Base-by-base conservation (phyloP, 768 basidiomycete species). In the Hemileccinum rubropunctum region DNA sequence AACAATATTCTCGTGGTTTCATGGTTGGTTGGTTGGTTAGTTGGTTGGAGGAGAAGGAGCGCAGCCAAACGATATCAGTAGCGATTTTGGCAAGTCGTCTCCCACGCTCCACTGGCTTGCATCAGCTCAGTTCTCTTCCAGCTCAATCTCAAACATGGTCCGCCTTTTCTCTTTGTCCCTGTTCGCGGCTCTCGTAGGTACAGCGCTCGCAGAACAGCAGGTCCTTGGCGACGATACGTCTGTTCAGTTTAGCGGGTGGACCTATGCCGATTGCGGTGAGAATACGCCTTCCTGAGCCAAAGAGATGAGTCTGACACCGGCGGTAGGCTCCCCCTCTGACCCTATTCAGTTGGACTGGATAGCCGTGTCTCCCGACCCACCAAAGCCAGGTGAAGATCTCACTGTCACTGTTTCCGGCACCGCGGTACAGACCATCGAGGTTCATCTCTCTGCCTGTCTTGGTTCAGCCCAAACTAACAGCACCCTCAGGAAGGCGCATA, bases 1-100 rank as follows among this genome's bases (percentile, higher is more conserved):
- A 97, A 63, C 93, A 97, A 64, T 93, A 95, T 42, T 91, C 85
- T 72, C 90, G 81, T 44, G 84, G 71, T 66, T 84, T 88, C 86
- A 88, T 86, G 63, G 28, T 49, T n/a, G n/a, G n/a, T n/a, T n/a
- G n/a, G n/a, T n/a, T n/a, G n/a, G n/a, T n/a, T n/a, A n/a, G n/a
- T n/a, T 41, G 26, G 43, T 23, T 26, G 23, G 27, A 34, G 39
- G 43, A 17, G 13, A 35, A 40, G 23, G 38, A 42, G 12, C 56
- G 48, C 45, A 49, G 50, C 2, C 34, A 21, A 18, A 42, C 6
- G 2, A 5, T 26, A 38, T 21, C 23, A 27, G 32, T 20, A 7
- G 9, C 27, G 12, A 13, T 37, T 55, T 23, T 1, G 46, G 64
- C 18, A 50, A 59, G 28, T 35, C 6, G 10, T 37, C 6, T 63